Conservation (phyloP, 2,329 filamentous ascomycete genomes). For the Aureobasidium vineae region DNA sequence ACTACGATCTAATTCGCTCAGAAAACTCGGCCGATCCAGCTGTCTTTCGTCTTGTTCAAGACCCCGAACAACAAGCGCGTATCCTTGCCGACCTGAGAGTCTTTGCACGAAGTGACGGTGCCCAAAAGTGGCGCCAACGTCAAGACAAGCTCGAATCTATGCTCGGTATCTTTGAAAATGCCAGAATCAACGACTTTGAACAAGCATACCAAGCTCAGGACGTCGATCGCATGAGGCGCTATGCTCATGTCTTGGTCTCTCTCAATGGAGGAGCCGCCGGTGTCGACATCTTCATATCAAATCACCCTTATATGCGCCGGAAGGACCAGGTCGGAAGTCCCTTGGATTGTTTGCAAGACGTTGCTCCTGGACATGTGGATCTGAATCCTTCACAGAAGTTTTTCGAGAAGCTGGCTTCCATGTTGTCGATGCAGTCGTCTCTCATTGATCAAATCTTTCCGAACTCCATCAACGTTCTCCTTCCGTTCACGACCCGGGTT, state of each 20-base stretch:
- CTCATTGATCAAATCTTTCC: constrained; percentile 84
- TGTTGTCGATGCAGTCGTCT: constrained; percentile 77
- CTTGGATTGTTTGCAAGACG: constrained; percentile 75
- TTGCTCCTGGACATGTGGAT: constrained; percentile 64
- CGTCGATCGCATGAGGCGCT: constrained; percentile 82
- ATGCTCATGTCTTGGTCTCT: constrained; percentile 78
- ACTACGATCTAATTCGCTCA: constrained; percentile 72
- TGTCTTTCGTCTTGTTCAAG: constrained; percentile 80
- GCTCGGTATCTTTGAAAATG: constrained; percentile 82
- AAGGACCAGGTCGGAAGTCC: constrained; percentile 69
- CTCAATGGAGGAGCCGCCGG: constrained; percentile 78
- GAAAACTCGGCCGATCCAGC: constrained; percentile 75
- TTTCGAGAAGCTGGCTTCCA: constrained; percentile 69
- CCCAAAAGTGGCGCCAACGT: constrained; percentile 68
- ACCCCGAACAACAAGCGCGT: constrained; percentile 85
- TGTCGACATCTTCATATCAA: constrained; percentile 78
- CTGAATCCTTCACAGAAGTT: constrained; percentile 79
- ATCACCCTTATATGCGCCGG: constrained; percentile 78
- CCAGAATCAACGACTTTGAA: constrained; percentile 87
- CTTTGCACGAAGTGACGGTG: constrained; percentile 79
- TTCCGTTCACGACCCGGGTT: constrained; percentile 76
- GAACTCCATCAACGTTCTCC: constrained; percentile 65
- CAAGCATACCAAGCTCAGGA: constrained; percentile 88
- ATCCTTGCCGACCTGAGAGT: constrained; percentile 78
- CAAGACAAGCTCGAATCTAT: constrained; percentile 71